These are phyloP conservation scores for Cyclotella atomus DNA, from an alignment of 108 stramenopile genomes.

Conservation along the genomic window DNA sequence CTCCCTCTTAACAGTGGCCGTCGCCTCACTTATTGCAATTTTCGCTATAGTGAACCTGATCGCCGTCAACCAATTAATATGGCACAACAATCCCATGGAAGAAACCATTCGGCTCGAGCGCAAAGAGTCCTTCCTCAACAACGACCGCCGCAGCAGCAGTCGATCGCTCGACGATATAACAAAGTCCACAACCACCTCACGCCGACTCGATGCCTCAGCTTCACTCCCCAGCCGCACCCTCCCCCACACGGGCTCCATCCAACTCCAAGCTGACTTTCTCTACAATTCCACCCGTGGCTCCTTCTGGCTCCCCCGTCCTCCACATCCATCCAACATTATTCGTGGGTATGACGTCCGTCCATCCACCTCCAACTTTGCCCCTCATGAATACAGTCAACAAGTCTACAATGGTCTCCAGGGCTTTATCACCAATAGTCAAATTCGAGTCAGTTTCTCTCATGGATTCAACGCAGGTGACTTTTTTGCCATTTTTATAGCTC, in stretches of 20 bases:
- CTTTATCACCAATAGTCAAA: not conserved
- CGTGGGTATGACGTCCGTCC: not conserved
- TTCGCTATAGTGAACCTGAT: not conserved
- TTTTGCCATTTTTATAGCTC: not conserved
- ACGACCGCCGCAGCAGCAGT: not conserved
- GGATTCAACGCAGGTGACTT: slow-evolving; percentile 10
- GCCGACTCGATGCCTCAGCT: not conserved
- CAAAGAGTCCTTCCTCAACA: not conserved
- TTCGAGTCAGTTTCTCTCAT: not conserved
- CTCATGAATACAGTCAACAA: not conserved
- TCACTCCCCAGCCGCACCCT: not conserved
- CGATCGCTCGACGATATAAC: not conserved
- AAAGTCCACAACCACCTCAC: not conserved
- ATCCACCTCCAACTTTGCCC: not conserved
- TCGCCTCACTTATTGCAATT: not conserved
- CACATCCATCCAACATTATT: not conserved
- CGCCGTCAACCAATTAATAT: not conserved
- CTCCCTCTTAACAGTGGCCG: not conserved
- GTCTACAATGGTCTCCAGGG: not conserved
- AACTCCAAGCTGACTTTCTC: not conserved
- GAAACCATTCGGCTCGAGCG: not conserved
- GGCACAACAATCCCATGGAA: not conserved
- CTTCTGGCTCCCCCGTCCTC: slow-evolving; percentile 11
- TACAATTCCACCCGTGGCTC: slow-evolving; percentile 10
- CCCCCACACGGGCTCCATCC: not conserved